Evolutionary conservation across 768 basidiomycete genomes (phyloP), one percentile per base, ranked within the genome.

Genomic region (Xerocomellus chrysenteron): DNA sequence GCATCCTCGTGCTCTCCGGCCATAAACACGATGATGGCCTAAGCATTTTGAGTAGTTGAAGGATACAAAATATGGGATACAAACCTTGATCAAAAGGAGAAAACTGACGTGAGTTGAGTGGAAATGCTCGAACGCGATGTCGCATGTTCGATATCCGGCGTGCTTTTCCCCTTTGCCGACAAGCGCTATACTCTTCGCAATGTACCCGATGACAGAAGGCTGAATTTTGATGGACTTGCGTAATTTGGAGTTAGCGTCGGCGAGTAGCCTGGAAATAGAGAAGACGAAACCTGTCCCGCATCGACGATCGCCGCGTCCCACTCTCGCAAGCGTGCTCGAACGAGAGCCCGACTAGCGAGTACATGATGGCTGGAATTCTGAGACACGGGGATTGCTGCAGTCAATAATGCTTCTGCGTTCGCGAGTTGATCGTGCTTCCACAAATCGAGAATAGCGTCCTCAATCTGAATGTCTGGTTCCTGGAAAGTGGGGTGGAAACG

Each of bases 11-110:
- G 33, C 9, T 51, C 43, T 26, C 43, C 37, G 1, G 52, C 47
- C 19, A 58, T 39, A n/a, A 47, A 53, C 4, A 49, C 4, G 16
- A 59, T 30, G 5, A 55, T 12, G 10, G 54, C 45, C 54, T 59
- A 24, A 41, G 19, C 3, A 0, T 39, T 14, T 9, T 8, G 10
- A 21, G 32, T 10, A 13, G 7, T 4, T 33, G 14, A 28, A 5
- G 2, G 17, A 3, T 1, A 13, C 2, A 39, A 13, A 14, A 7
- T 14, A 2, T 0, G 4, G 12, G 28, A 10, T 32, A 2, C 30
- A 47, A 14, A 53, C 51, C 44, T 60, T 60, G 33, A 43, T 32
- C 2, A 59, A 13, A 19, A 56, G 50, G 17, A 51, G 45, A 12
- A 37, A 33, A 3, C 6, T 43, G 10, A 28, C 40, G n/a, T 60